Evolutionary conservation across 352 stramenopile genomes (phyloP), one percentile per base, ranked within the genome.

Genomic region (Phytophthora agathidicida): DNA sequence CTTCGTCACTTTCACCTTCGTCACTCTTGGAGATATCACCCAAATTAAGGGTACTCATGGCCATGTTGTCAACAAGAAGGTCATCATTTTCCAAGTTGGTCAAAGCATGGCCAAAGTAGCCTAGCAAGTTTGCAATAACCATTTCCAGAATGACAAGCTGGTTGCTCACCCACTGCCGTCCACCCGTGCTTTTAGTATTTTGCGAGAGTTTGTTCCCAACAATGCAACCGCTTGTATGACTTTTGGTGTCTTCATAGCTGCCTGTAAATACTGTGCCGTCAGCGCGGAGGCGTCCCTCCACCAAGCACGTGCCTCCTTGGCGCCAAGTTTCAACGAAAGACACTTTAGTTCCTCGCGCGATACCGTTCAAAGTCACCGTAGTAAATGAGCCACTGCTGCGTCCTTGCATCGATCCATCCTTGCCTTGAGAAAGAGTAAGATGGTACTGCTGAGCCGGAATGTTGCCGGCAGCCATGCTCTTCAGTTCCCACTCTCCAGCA

Each of bases 381-480:
- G 85, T 93, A 61, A 91, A 92, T 8, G 87, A 91, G 1, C 83
- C 87, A 38, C 73, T 94, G 48, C 86, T 93, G 28, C 81, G 77
- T 30, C 87, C 87, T 22, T 73, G 70, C 31, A 96, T 81, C 2
- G 51, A 62, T n/a, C 83, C 82, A 50, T 88, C 65, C 45, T 76
- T 64, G 22, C 59, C 72, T 77, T 96, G 87, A 7, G 73, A 84
- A 44, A 96, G 57, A 7, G 75, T 83, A 11, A 96, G 62, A 41
- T 92, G 83, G 55, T 96, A 96, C 43, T 96, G 85, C 41, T 96
- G 87, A 16, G 87, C 87, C 26, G 87, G 87, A 37, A 96, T 96
- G 23, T 86, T 96, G 3, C 85, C 87, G 26, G 87, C 77, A 23
- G 87, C 87, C 78, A 94, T 89, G 48, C 85, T 94, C 39, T 93